Conservation (phyloP, 2,329 filamentous ascomycete species). For the Colletotrichum abscissum region DNA sequence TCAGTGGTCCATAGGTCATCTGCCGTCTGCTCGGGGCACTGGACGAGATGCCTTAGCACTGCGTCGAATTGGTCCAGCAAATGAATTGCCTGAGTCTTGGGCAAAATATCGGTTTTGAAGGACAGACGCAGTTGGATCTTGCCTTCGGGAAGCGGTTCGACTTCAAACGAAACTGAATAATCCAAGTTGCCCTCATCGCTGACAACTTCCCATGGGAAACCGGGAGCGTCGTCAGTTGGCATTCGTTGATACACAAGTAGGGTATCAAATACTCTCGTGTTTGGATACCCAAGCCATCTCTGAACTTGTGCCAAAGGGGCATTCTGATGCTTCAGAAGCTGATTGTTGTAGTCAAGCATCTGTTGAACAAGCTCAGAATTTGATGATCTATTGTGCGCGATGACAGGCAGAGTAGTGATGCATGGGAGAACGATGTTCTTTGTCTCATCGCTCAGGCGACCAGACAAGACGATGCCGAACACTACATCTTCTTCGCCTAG, state of each 20-base stretch:
- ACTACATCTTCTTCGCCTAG: constrained; percentile 78
- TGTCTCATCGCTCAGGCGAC: constrained; percentile 72
- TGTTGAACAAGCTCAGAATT: constrained; percentile 68
- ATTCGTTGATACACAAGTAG: constrained; percentile 84
- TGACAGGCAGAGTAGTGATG: constrained; percentile 82
- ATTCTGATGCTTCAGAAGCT: constrained; percentile 76
- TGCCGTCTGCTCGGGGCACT: constrained; percentile 54
- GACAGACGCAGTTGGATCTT: constrained; percentile 73
- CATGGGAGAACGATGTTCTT: constrained; percentile 77
- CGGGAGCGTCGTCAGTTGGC: constrained; percentile 42
- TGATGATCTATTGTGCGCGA: constrained; percentile 64
- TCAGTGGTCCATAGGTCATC: constrained; percentile 48
- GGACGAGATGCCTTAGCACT: constrained; percentile 69
- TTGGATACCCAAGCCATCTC: constrained; percentile 73
- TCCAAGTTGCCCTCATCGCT: constrained; percentile 78
- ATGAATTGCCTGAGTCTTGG: constrained; percentile 72
- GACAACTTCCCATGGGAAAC: constrained; percentile 66
- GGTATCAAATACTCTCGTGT: constrained; percentile 81
- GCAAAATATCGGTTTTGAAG: constrained; percentile 72
- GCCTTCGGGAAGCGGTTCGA: constrained; percentile 66
- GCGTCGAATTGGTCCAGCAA: constrained; percentile 79
- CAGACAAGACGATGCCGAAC: constrained; percentile 86
- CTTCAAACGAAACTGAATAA: constrained; percentile 84
- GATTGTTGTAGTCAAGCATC: constrained; percentile 74
- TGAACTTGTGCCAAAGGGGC: constrained; percentile 79